These are phyloP conservation scores for Metschnikowia rubicola DNA, from an alignment of 805 yeast species.

Conservation along the genomic window DNA sequence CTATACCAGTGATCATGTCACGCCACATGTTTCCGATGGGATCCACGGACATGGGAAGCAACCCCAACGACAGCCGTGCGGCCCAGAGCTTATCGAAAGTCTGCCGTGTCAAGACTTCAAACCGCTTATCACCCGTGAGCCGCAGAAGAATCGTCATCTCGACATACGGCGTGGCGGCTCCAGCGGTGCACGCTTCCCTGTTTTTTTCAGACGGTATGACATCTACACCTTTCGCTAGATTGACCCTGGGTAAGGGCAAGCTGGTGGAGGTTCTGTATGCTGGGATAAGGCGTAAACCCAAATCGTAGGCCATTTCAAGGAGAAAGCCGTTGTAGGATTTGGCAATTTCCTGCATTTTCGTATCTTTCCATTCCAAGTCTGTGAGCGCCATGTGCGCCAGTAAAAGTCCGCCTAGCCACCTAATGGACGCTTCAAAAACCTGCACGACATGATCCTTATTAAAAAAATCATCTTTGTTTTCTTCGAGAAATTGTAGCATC, in stretches of 20 bases:
- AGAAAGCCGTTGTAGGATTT: constrained; percentile 65
- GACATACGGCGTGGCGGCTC: constrained; percentile 77
- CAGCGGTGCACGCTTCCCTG: constrained; percentile 79
- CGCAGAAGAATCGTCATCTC: constrained; percentile 76
- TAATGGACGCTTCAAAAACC: constrained; percentile 81
- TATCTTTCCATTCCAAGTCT: constrained; percentile 20
- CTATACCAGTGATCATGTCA: constrained; percentile 69
- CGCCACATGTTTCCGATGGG: constrained; percentile 54
- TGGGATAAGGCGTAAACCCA: constrained; percentile 67
- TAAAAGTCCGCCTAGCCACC: constrained; percentile 78
- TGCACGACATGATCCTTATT: constrained; percentile 70
- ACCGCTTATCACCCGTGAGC: constrained; percentile 69
- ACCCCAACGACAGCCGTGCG: constrained; percentile 53
- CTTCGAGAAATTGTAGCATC: constrained; percentile 27
- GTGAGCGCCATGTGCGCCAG: constrained; percentile 62
- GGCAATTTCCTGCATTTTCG: constrained; percentile 12
- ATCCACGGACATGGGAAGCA: constrained; percentile 76
- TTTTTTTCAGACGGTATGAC: constrained; percentile 43
- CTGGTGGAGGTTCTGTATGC: constrained; percentile 65
- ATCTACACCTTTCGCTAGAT: constrained; percentile 52
- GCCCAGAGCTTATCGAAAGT: constrained; percentile 75
- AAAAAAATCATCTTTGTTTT: constrained; percentile 47
- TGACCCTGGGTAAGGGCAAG: constrained; percentile 78
- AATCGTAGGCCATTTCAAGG: constrained; percentile 65
- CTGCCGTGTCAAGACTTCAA: constrained; percentile 55